These are phyloP conservation scores for Hyphodiscus hymeniophilus DNA, from an alignment of 495 filamentous ascomycete genomes.

Conservation along the genomic window DNA sequence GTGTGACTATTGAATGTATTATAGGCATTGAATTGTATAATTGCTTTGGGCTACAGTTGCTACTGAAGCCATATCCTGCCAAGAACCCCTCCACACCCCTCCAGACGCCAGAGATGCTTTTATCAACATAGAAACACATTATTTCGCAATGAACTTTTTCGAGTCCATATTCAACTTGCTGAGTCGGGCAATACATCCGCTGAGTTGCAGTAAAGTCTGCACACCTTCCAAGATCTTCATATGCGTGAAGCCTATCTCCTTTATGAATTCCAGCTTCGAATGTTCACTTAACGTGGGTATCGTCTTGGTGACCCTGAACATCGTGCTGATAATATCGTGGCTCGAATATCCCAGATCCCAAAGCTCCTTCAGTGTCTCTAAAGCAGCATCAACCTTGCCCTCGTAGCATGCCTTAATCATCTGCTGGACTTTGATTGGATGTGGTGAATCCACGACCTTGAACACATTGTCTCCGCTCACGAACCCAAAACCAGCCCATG, in stretches of 20 bases:
- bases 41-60: background rate
- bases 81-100: background rate
- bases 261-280: constrained; percentile 90
- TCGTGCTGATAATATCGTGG: constrained; percentile 96
- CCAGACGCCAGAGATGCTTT: constrained; percentile 19
- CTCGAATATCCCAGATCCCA: constrained; percentile 93
- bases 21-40: background rate
- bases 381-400: constrained; percentile 75
- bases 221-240: constrained; percentile 98
- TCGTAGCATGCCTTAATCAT: constrained; percentile 98
- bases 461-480: constrained; percentile 98
- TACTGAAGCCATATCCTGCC: background rate
- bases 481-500: constrained; percentile 90
- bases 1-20: constrained; percentile 3
- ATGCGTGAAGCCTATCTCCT: constrained; percentile 97
- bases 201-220: constrained; percentile 87
- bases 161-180: constrained; percentile 95
- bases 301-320: constrained; percentile 98
- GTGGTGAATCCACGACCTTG: constrained; percentile 91
- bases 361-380: constrained; percentile 82
- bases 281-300: constrained; percentile 85
- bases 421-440: constrained; percentile 95
- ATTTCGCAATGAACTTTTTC: constrained; percentile 60
- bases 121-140: constrained; percentile 15
- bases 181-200: constrained; percentile 81